phyloP scores from a whole-genome alignment of 176 grass and related monocot genomes.

The Avena atlantica region DNA sequence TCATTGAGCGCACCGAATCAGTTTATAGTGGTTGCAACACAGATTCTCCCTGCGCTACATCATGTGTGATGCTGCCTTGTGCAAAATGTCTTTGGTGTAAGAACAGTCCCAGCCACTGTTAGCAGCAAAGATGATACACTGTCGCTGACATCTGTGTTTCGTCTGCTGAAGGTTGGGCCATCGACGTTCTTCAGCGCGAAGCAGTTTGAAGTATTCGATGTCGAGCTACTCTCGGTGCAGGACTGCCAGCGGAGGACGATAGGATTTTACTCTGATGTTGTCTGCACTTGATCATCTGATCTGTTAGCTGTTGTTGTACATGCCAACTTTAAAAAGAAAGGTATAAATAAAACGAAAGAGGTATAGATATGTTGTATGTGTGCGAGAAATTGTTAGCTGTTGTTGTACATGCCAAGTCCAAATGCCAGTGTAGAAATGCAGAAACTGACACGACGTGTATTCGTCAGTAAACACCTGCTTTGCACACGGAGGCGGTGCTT shows the following conservation, averaged over 20 bases:
- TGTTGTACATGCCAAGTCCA: conserved; percentile 21
- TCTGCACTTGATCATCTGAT: conserved; percentile 66
- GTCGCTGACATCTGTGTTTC: conserved; percentile 31
- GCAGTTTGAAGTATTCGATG: conserved; percentile 93
- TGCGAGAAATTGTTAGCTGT: neutral
- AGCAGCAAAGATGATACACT: neutral
- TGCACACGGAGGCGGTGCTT: neutral
- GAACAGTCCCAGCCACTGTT: neutral
- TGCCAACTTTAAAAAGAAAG: neutral
- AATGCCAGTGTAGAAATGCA: neutral
- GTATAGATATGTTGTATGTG: too few species aligned
- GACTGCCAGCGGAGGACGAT: conserved; percentile 94
- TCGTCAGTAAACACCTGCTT: neutral
- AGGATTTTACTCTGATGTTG: conserved; percentile 88
- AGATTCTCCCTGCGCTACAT: neutral
- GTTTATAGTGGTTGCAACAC: neutral
- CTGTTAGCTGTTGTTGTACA: conserved; percentile 11
- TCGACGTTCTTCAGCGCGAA: conserved; percentile 97
- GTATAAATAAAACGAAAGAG: too few species aligned
- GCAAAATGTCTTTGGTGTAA: neutral
- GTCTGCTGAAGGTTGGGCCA: conserved; percentile 77
- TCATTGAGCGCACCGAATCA: neutral
- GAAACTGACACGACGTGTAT: neutral
- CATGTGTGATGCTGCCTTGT: too few species aligned
- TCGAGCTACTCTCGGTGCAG: conserved; percentile 76